A percentile compares a stretch with the other conserved stretches of the same genome.
phyloP scores from a whole-genome alignment of 1,284 basidiomycete species.

The Crocinoboletus sp. region DNA sequence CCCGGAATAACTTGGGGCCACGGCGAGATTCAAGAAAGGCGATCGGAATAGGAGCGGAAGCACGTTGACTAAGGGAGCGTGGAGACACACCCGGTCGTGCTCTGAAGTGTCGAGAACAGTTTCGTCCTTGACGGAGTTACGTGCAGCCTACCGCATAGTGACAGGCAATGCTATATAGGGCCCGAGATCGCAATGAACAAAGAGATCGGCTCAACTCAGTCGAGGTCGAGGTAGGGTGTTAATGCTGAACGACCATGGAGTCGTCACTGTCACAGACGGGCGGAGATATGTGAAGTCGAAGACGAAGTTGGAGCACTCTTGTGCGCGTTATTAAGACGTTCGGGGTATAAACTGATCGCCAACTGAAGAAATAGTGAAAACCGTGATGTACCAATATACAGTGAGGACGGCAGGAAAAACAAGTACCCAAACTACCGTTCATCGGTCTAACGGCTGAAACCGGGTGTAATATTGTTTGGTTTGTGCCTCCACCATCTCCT shows the following conservation, averaged over 20 bases:
- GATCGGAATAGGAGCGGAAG: too few relatives aligned
- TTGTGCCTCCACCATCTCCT: constrained; percentile 73
- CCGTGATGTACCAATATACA: constrained; percentile 4
- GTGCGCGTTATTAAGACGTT: not conserved
- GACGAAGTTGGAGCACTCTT: not conserved
- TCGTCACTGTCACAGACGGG: too few relatives aligned
- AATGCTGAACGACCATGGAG: not conserved
- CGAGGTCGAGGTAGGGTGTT: not conserved
- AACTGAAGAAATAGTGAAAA: not conserved
- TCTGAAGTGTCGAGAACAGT: too few relatives aligned
- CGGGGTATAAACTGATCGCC: not conserved
- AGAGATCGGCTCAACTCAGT: not conserved
- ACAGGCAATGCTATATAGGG: not conserved
- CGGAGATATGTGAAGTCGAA: not conserved
- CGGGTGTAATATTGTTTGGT: constrained; percentile 76
- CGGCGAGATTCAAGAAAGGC: too few relatives aligned
- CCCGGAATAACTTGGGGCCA: too few relatives aligned
- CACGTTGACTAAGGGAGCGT: too few relatives aligned
- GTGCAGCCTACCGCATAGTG: too few relatives aligned
- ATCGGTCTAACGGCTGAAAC: constrained; percentile 48
- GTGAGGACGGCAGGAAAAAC: not conserved
- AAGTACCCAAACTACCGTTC: constrained; percentile 8
- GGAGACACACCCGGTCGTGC: too few relatives aligned
- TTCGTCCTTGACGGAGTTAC: too few relatives aligned
- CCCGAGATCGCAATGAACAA: not conserved